These are phyloP conservation scores for Xerocomus nothofagi DNA, from an alignment of 1,284 basidiomycete genomes.

Conservation along the genomic window DNA sequence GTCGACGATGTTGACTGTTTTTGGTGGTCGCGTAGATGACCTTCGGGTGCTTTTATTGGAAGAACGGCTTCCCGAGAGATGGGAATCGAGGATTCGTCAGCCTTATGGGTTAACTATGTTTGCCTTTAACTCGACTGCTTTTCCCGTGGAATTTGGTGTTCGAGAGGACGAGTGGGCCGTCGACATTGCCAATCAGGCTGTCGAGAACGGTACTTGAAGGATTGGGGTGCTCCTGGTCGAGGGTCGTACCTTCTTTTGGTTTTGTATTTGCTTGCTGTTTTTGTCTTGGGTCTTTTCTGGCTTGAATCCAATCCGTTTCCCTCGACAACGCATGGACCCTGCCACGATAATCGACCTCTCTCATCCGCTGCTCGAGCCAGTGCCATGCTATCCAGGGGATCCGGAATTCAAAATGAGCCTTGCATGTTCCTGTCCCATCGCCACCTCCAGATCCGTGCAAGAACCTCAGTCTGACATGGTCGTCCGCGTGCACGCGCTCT, in stretches of 20 bases:
- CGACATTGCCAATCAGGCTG: background rate
- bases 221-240: too few relatives aligned
- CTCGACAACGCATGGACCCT: conserved; percentile 13
- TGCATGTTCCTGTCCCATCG: conserved; percentile 18
- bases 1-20: conserved; percentile 58
- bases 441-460: background rate
- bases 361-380: conserved; percentile 23
- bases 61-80: conserved; percentile 65
- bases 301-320: background rate
- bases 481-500: conserved; percentile 27
- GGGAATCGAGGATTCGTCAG: conserved; percentile 57
- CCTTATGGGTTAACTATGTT: conserved; percentile 59
- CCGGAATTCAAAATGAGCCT: conserved; percentile 24
- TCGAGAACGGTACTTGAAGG: background rate
- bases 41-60: conserved; percentile 57
- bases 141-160: conserved; percentile 46
- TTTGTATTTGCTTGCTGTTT: background rate
- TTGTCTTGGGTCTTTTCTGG: background rate
- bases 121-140: conserved; percentile 53
- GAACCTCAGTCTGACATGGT: conserved; percentile 2
- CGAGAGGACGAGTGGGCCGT: conserved; percentile 19
- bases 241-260: too few relatives aligned
- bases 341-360: conserved; percentile 28
- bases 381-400: conserved; percentile 34
- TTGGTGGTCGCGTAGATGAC: conserved; percentile 59